phyloP scores from a whole-genome alignment of 495 filamentous ascomycete genomes.

The Tuber melanosporum region DNA sequence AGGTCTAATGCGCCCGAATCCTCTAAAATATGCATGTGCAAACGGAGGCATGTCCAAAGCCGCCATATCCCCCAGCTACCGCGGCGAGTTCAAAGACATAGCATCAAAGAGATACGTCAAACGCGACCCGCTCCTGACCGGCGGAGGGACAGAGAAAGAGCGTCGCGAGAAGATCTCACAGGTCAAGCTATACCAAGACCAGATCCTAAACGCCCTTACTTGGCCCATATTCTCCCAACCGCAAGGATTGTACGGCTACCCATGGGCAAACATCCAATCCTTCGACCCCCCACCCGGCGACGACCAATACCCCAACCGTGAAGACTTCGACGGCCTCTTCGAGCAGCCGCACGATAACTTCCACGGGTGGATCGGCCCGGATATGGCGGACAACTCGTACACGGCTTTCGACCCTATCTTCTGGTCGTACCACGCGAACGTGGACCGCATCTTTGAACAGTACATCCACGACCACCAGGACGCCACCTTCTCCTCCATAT shows the following conservation, averaged over 20 bases:
- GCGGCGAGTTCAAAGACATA: not conserved
- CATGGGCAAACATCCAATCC: constrained; percentile 19
- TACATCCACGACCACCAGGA: constrained; percentile 19
- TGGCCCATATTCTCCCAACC: constrained; percentile 6
- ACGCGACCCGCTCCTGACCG: not conserved
- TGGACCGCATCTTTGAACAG: constrained; percentile 25
- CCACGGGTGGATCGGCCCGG: constrained; percentile 27
- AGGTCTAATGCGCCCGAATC: constrained; percentile 13
- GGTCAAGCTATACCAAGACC: constrained; percentile 19
- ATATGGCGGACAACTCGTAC: constrained; percentile 33
- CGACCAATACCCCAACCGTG: constrained; percentile 8
- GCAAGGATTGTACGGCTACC: constrained; percentile 5
- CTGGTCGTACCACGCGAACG: constrained; percentile 21
- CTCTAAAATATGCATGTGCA: constrained; percentile 20
- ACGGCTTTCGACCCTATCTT: constrained; percentile 29
- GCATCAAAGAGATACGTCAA: constrained; percentile 5
- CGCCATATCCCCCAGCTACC: not conserved
- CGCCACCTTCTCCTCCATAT: constrained; percentile 19
- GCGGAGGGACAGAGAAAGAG: not conserved
- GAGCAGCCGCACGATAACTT: constrained; percentile 28
- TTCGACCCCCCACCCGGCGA: constrained; percentile 10
- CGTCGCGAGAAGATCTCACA: constrained; percentile 6
- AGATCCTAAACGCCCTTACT: constrained; percentile 5
- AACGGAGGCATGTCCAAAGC: not conserved
- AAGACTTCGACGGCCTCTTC: constrained; percentile 25